These are phyloP conservation scores for Lipomyces kockii DNA, from an alignment of 805 yeast genomes.

Conservation along the genomic window DNA sequence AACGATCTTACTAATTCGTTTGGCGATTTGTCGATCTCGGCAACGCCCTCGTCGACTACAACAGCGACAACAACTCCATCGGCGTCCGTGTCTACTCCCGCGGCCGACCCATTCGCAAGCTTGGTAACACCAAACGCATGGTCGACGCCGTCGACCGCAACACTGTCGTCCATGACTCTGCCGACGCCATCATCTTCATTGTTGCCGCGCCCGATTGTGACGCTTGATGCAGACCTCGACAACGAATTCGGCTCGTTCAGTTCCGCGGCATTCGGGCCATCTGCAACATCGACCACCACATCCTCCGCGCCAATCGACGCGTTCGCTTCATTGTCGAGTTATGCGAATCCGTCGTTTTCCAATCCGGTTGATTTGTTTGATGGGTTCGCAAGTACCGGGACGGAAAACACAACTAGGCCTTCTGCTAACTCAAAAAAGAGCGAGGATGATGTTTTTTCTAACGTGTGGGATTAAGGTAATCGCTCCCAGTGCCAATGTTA, in stretches of 20 bases:
- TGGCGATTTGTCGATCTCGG: constrained; percentile 24
- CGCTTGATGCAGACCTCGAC: constrained; percentile 27
- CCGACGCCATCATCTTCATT: neutral
- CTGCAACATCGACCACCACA: constrained; percentile 17
- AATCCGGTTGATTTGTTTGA: constrained; percentile 26
- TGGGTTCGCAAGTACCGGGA: constrained; percentile 29
- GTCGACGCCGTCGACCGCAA: constrained; percentile 19
- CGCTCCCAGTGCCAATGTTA: no score
- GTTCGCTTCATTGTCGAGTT: constrained; percentile 15
- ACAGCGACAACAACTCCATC: neutral
- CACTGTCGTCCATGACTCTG: neutral
- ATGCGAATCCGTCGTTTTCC: constrained; percentile 24
- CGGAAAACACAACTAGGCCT: constrained; percentile 22
- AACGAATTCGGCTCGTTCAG: constrained; percentile 25
- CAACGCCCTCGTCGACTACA: neutral
- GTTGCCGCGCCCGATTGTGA: constrained; percentile 18
- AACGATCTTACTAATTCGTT: constrained; percentile 27
- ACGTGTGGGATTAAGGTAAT: constrained; percentile 45
- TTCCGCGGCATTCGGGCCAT: constrained; percentile 14
- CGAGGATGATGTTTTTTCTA: constrained; percentile 47
- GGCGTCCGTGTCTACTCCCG: neutral
- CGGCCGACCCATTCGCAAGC: constrained; percentile 1
- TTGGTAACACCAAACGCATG: constrained; percentile 23
- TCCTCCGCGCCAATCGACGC: constrained; percentile 9
- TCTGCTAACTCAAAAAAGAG: constrained; percentile 31